Evolutionary conservation across 2,329 filamentous ascomycete genomes (phyloP).

Genomic region (Alternaria sp.): DNA sequence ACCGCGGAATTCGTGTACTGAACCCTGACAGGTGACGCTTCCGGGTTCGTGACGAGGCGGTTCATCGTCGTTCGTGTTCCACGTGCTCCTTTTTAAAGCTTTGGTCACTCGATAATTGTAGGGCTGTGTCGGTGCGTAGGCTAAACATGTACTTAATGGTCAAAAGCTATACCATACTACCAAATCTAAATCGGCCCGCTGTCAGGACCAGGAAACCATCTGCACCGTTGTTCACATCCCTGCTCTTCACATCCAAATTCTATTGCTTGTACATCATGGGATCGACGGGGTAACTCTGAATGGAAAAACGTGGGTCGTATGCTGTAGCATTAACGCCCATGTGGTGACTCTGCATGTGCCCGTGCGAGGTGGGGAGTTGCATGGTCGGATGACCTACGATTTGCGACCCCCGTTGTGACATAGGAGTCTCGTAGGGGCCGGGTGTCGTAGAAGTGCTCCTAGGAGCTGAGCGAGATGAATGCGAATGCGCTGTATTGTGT

Average conservation of each 20-base stretch:
- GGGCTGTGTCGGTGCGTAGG: slow-evolving; percentile 9
- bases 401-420: slow-evolving; percentile 39
- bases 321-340: slow-evolving; percentile 40
- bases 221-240: slow-evolving; percentile 9
- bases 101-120: slow-evolving; percentile 18
- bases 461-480: slow-evolving; percentile 45
- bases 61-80: slow-evolving; percentile 10
- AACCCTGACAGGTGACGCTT: slow-evolving; percentile 7
- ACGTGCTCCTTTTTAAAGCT: slow-evolving; percentile 11
- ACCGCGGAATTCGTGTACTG: slow-evolving; percentile 11
- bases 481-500: slow-evolving; percentile 45
- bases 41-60: slow-evolving; percentile 9
- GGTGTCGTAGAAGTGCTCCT: slow-evolving; percentile 47
- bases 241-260: slow-evolving; percentile 11
- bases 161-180: slow-evolving; percentile 23
- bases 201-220: slow-evolving; percentile 6
- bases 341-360: slow-evolving; percentile 45
- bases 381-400: slow-evolving; percentile 34
- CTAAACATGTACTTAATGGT: slow-evolving; percentile 18
- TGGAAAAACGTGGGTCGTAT: slow-evolving; percentile 46
- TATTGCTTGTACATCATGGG: slow-evolving; percentile 49
- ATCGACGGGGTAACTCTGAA: slow-evolving; percentile 48
- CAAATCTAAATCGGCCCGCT: slow-evolving; percentile 16
- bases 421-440: slow-evolving; percentile 44
- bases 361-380: slow-evolving; percentile 39